Conservation (phyloP, 352 stramenopile species). For the Phytophthora fragariae region DNA sequence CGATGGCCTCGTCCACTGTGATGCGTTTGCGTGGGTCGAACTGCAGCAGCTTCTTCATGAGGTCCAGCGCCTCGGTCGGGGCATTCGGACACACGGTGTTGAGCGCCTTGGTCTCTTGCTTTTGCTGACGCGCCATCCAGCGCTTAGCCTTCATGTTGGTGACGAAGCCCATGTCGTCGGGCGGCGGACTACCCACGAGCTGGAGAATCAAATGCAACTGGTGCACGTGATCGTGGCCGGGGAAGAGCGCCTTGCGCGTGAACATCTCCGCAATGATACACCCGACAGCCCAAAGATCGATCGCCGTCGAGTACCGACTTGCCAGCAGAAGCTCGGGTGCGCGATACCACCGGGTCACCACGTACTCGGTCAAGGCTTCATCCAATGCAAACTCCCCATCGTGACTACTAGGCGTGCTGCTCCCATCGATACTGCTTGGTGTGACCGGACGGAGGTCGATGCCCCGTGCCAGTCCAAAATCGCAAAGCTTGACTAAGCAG, state of each 20-base stretch:
- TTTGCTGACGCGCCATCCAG: conserved; percentile 82
- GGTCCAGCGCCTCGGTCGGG: conserved; percentile 73
- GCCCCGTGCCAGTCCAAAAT: conserved; percentile 89
- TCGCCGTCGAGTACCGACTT: conserved; percentile 94
- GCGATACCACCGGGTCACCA: conserved; percentile 95
- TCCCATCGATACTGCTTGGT: conserved; percentile 34
- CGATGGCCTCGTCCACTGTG: conserved; percentile 75
- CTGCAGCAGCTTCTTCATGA: conserved; percentile 86
- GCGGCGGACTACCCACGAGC: conserved; percentile 66
- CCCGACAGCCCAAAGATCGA: conserved; percentile 97
- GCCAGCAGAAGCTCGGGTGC: conserved; percentile 94
- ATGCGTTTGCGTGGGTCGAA: conserved; percentile 91
- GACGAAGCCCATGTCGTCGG: conserved; percentile 80
- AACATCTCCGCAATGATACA: conserved; percentile 99
- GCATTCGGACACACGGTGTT: conserved; percentile 62
- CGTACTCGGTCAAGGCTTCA: conserved; percentile 89
- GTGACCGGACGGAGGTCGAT: conserved; percentile 53
- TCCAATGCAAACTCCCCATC: conserved; percentile 52
- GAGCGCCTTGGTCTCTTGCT: conserved; percentile 62
- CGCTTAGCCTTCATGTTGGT: conserved; percentile 87
- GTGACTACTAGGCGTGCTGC: conserved; percentile 38
- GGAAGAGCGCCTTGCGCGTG: conserved; percentile 79
- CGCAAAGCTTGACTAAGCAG: conserved; percentile 91
- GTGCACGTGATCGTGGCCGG: conserved; percentile 86
- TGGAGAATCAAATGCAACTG: conserved; percentile 92